Conservation (phyloP, 345 rosid species). For the Populus tremula region DNA sequence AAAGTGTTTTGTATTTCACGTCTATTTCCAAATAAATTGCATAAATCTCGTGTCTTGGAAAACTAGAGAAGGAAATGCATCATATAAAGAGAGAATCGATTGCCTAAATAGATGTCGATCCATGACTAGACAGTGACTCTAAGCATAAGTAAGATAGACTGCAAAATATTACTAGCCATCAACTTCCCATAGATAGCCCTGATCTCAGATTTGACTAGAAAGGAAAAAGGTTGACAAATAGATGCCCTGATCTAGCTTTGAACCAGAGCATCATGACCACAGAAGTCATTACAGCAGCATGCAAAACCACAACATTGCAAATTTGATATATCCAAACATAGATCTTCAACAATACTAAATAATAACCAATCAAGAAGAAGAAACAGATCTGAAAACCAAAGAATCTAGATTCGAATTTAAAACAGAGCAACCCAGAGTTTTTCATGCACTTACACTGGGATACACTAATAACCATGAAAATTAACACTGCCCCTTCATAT, state of each 20-base stretch:
- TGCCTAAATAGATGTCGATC: neutral
- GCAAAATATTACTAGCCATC: neutral
- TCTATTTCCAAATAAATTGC: neutral
- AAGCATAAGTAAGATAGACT: neutral
- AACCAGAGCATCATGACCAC: too few relatives aligned
- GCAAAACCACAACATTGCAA: too few relatives aligned
- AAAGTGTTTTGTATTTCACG: neutral
- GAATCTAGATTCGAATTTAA: neutral
- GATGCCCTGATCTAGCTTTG: too few relatives aligned
- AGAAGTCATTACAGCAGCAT: neutral
- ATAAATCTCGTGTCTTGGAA: neutral
- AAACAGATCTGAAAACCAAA: neutral
- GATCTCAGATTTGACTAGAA: neutral
- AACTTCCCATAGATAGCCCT: too few relatives aligned
- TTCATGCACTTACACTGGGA: neutral
- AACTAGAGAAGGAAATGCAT: neutral
- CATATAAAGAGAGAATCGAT: neutral
- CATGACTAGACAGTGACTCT: neutral
- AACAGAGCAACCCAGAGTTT: neutral
- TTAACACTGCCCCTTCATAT: neutral
- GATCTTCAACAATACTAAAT: neutral
- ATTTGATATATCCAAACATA: neutral
- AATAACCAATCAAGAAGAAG: too few relatives aligned
- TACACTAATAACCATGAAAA: neutral
- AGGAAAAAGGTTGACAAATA: too few relatives aligned